Evolutionary conservation across 2,329 filamentous ascomycete species (phyloP), one percentile per base, ranked within the genome.

Genomic region (Ceratocystiopsis minuta): DNA sequence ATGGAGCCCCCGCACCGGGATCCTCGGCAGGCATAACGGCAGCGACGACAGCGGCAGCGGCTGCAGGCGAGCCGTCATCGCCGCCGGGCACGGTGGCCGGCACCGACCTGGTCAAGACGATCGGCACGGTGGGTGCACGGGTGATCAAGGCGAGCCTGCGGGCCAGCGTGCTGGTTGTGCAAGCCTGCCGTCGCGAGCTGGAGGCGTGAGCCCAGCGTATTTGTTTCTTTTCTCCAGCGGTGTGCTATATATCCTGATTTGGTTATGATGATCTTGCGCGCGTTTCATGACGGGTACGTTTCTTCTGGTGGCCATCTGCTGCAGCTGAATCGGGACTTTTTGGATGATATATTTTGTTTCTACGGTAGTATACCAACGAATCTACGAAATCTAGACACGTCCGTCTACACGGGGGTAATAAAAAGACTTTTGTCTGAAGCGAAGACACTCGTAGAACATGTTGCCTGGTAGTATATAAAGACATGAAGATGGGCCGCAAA

Each of bases 81-180:
- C 41, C 43, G 44, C 46, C 51, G 45, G 24, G 24, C 24, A 10
- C 24, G 7, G 24, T 6, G 24, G 24, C 24, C 24, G 50, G 59
- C 36, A 44, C 54, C 34, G 68, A 70, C 18, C 55, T 70, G 49
- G 60, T 57, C 40, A 66, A 59, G 53, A 72, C 71, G 20, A 52
- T 81, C 32, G 77, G 78, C 11, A 58, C 63, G n/a, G 60, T 76
- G 28, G 74, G 71, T 11, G 70, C 77, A 54, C 64, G 67, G 43
- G 57, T 80, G n/a, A 66, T 75, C 36, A 65, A 66, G 40, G 65
- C 64, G 37, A 69, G 67, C 13, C 57, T 80, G n/a, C 69, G 67
- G 48, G 73, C 77, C 0, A 84, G 80, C 55, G 60, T 86, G 20
- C 60, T 86, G 41, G 70, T 86, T 42, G 66, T 87, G 24, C 76